Evolutionary conservation across 768 basidiomycete genomes (phyloP).

Genomic region (Leccinum subtestaceum): DNA sequence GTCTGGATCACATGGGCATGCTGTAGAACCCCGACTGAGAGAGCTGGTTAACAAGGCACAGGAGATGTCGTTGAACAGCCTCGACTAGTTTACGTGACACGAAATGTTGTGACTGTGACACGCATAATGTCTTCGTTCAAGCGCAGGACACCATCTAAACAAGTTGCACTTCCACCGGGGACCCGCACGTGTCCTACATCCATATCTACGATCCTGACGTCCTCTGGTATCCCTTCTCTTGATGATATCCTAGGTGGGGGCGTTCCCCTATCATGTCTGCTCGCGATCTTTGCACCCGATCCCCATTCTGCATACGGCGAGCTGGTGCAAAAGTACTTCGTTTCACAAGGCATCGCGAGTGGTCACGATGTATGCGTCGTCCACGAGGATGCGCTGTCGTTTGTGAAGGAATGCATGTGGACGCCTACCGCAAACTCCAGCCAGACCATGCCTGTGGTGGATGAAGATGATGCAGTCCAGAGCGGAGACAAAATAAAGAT

Average conservation of each 20-base stretch:
- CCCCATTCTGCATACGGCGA: constrained; percentile 81
- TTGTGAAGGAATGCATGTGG: constrained; percentile 85
- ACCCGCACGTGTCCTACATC: constrained; percentile 60
- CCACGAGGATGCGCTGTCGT: constrained; percentile 51
- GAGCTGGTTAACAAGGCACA: constrained; percentile 14
- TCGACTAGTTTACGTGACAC: constrained; percentile 24
- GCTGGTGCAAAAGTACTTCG: constrained; percentile 83
- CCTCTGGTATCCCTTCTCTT: constrained; percentile 88
- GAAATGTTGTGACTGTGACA: constrained; percentile 9
- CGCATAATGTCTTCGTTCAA: constrained; percentile 76
- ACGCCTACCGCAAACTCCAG: constrained; percentile 33
- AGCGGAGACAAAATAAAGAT: constrained; percentile 76
- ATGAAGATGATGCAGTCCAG: constrained; percentile 36
- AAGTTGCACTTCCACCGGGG: constrained; percentile 42
- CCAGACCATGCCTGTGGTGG: constrained; percentile 18
- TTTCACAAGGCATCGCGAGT: constrained; percentile 79
- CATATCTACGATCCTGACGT: constrained; percentile 55
- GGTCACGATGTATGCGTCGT: constrained; percentile 70
- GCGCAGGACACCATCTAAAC: constrained; percentile 51
- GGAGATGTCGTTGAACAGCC: constrained; percentile 25
- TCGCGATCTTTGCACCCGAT: constrained; percentile 81
- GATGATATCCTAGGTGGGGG: constrained; percentile 96
- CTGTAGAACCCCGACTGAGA: constrained; percentile 4
- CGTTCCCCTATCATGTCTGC: constrained; percentile 73
- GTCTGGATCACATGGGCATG: neutral